Evolutionary conservation across 257 asterid genomes (phyloP), one percentile per base, ranked within the genome.

Genomic region (Anisodus acutangulus): DNA sequence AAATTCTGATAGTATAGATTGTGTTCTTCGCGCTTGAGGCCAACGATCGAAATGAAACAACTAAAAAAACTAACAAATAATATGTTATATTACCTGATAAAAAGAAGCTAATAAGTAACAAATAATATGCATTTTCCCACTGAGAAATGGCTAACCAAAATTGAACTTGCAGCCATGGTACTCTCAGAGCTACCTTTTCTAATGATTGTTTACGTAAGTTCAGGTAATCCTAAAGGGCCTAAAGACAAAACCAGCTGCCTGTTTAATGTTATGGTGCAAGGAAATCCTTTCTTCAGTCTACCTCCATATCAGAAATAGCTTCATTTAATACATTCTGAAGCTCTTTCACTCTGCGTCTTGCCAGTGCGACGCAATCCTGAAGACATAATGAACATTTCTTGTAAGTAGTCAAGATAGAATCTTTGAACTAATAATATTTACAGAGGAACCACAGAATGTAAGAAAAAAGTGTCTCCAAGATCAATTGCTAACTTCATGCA

Each of bases 251-350:
- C 45, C 81, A 76, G 45, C 26, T 76, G 15, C 58, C 63, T 15
- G 13, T 17, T 76, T 47, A 76, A 76, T 76, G 47, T 22, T 76
- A 76, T 26, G 8, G 81, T 76, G 47, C 64, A 76, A 76, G 63
- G 81, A 1, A 51, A 26, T 51, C 63, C 45, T 10, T 22, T 5
- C 15, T 57, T 87, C 88, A 91, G 86, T 93, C 97, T 64, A 91
- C 88, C 66, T 92, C 97, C 98, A 95, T 90, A 84, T 90, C 94
- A 64, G 94, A 91, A 84, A 90, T 69, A 8, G 95, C 97, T 85
- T 91, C 99, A 67, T 90, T 83, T 85, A 95, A 78, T 85, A 47
- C 10, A 74, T 60, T 86, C 86, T 92, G 87, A 82, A 95, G 93
- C 84, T 95, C 97, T 81, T 88, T 89, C 81, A 89, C 90, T 89